Percentiles rank a stretch among this genome's conserved stretches.
Evolutionary conservation across 2,329 filamentous ascomycete genomes (phyloP).

Genomic region (Sclerotinia trifoliorum): DNA sequence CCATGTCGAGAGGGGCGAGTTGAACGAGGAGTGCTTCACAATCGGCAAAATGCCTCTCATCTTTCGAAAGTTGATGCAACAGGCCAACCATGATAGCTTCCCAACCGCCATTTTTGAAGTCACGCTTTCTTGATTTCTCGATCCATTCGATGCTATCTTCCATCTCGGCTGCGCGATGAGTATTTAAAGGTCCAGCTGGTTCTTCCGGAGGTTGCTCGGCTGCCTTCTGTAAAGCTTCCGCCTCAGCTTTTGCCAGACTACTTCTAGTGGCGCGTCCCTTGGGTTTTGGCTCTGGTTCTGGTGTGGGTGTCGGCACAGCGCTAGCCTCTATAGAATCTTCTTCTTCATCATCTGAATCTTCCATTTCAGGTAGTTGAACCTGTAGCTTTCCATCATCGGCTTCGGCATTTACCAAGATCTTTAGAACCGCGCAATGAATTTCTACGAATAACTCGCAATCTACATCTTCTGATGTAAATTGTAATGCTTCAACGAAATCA

Average conservation of each 20-base stretch:
- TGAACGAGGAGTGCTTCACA: conserved; percentile 79
- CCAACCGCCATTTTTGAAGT: conserved; percentile 89
- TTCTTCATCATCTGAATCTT: conserved; percentile 64
- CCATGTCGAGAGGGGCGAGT: conserved; percentile 74
- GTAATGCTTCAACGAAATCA: conserved; percentile 87
- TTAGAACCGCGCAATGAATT: conserved; percentile 86
- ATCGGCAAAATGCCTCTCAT: conserved; percentile 62
- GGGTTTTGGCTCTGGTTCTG: conserved; percentile 69
- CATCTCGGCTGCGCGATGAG: conserved; percentile 73
- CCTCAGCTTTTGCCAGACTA: conserved; percentile 79
- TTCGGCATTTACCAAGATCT: conserved; percentile 76
- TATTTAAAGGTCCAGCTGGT: conserved; percentile 48
- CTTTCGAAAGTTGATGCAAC: conserved; percentile 78
- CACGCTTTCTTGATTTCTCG: conserved; percentile 75
- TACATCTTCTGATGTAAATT: conserved; percentile 68
- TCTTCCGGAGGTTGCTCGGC: conserved; percentile 41
- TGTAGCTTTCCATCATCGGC: conserved; percentile 75
- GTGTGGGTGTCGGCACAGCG: conserved; percentile 55
- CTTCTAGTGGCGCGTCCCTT: conserved; percentile 75
- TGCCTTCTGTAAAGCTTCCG: conserved; percentile 61
- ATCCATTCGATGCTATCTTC: conserved; percentile 77
- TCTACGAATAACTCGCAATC: conserved; percentile 86
- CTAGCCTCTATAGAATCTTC: conserved; percentile 61
- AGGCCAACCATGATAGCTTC: conserved; percentile 85
- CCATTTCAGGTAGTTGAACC: conserved; percentile 72